These are phyloP conservation scores for Pichia ethanolica DNA, from an alignment of 805 yeast species.

Conservation along the genomic window DNA sequence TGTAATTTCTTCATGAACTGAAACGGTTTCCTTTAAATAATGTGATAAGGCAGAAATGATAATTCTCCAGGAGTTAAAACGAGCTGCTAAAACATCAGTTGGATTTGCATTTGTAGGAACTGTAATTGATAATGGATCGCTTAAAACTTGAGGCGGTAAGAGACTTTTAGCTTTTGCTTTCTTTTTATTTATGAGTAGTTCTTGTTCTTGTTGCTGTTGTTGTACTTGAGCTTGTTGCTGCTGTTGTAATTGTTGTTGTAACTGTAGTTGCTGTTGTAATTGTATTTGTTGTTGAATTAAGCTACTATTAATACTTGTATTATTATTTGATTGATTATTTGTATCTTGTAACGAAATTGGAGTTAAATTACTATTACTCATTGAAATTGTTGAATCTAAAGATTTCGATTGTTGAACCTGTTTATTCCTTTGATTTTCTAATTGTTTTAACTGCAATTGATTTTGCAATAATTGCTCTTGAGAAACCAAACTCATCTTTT, in stretches of 20 bases:
- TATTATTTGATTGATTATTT: too few species aligned
- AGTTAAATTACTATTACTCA: constrained; percentile 34
- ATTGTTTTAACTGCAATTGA: constrained; percentile 38
- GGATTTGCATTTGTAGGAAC: constrained; percentile 66
- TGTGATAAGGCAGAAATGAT: constrained; percentile 66
- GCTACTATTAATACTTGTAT: constrained; percentile 8
- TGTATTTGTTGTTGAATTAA: not conserved
- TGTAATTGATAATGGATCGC: constrained; percentile 38
- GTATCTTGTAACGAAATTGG: not conserved
- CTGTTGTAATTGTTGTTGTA: constrained; percentile 30
- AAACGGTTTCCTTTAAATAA: constrained; percentile 71
- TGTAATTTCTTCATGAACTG: constrained; percentile 82
- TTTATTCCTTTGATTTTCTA: constrained; percentile 36
- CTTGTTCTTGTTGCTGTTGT: constrained; percentile 9
- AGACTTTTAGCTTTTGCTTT: not conserved
- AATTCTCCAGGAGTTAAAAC: constrained; percentile 83
- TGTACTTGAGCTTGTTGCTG: not conserved
- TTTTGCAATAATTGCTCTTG: constrained; percentile 40
- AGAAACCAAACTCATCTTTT: constrained; percentile 30
- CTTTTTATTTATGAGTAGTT: too few species aligned
- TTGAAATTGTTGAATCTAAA: constrained; percentile 18
- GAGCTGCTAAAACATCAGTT: constrained; percentile 74
- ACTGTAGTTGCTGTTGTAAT: constrained; percentile 29
- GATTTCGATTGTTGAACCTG: constrained; percentile 39
- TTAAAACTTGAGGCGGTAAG: constrained; percentile 23